phyloP scores from a whole-genome alignment of 495 filamentous ascomycete species.

The Annulohypoxylon maeteangense region DNA sequence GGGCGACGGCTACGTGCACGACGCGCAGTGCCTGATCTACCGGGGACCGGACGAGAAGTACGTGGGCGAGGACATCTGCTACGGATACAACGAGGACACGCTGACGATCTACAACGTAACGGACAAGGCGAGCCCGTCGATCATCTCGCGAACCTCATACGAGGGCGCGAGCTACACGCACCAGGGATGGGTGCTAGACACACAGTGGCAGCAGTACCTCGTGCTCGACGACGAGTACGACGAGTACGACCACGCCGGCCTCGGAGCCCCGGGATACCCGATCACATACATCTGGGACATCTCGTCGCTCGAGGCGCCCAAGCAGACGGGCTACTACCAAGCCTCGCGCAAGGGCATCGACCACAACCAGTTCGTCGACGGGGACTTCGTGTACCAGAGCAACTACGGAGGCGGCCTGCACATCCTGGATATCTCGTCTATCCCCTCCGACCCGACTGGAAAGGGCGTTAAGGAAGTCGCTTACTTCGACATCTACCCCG shows the following conservation, averaged over 20 bases:
- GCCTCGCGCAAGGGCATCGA: slow-evolving; percentile 63
- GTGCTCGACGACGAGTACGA: slow-evolving; percentile 71
- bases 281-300: slow-evolving; percentile 69
- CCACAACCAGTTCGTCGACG: slow-evolving; percentile 70
- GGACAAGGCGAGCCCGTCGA: slow-evolving; percentile 57
- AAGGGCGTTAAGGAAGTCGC: slow-evolving; percentile 61
- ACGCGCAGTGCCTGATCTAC: slow-evolving; percentile 70
- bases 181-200: slow-evolving; percentile 69
- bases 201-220: slow-evolving; percentile 63
- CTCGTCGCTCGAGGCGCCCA: slow-evolving; percentile 59
- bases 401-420: slow-evolving; percentile 69
- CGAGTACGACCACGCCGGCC: slow-evolving; percentile 59
- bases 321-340: slow-evolving; percentile 66
- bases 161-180: slow-evolving; percentile 68
- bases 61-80: slow-evolving; percentile 67
- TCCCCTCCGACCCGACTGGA: slow-evolving; percentile 65
- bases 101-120: slow-evolving; percentile 67
- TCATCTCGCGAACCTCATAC: slow-evolving; percentile 68
- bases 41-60: slow-evolving; percentile 65
- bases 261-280: slow-evolving; percentile 57
- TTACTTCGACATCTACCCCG: slow-evolving; percentile 70
- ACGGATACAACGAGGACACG: slow-evolving; percentile 66
- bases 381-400: slow-evolving; percentile 65
- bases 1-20: slow-evolving; percentile 69
- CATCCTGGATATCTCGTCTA: slow-evolving; percentile 64